Evolutionary conservation across 1,284 basidiomycete species (phyloP).

Genomic region (Neonothopanus nambi): DNA sequence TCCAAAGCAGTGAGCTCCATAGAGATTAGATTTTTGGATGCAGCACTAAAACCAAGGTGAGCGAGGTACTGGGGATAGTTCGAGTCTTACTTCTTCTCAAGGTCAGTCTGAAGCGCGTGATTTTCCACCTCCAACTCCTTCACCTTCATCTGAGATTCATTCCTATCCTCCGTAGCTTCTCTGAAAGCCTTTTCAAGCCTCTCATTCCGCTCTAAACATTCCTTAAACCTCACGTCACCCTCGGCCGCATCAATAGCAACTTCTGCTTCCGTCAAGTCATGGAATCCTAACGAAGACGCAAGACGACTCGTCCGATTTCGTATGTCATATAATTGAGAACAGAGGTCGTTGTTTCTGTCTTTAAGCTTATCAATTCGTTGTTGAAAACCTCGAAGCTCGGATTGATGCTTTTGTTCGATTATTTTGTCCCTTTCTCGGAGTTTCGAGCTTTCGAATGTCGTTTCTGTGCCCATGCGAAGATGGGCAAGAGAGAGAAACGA

Average conservation of each 20-base stretch:
- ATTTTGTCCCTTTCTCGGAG: constrained; percentile 36
- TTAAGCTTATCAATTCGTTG: constrained; percentile 30
- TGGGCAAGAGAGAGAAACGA: too few species aligned
- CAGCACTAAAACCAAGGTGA: neutral
- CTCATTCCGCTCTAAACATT: constrained; percentile 35
- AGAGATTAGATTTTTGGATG: too few species aligned
- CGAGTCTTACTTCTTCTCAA: constrained; percentile 6
- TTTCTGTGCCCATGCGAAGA: too few species aligned
- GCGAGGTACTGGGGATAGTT: neutral
- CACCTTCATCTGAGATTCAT: constrained; percentile 21
- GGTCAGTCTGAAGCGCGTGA: neutral
- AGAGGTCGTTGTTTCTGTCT: constrained; percentile 28
- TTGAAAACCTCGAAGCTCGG: constrained; percentile 31
- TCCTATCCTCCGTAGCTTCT: constrained; percentile 14
- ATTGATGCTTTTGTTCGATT: constrained; percentile 32
- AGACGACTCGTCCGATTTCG: constrained; percentile 32
- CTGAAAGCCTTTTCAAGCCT: constrained; percentile 31
- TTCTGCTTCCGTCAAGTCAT: constrained; percentile 36
- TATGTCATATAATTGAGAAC: constrained; percentile 34
- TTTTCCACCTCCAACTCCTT: constrained; percentile 19
- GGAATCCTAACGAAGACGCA: constrained; percentile 38
- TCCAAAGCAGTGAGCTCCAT: constrained; percentile 38
- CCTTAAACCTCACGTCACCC: constrained; percentile 26
- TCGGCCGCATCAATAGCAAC: constrained; percentile 32
- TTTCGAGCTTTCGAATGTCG: constrained; percentile 21